A percentile compares a stretch with the other conserved stretches of the same genome.
Conservation (phyloP, 1,284 basidiomycete species). For the Boletus sp. region DNA sequence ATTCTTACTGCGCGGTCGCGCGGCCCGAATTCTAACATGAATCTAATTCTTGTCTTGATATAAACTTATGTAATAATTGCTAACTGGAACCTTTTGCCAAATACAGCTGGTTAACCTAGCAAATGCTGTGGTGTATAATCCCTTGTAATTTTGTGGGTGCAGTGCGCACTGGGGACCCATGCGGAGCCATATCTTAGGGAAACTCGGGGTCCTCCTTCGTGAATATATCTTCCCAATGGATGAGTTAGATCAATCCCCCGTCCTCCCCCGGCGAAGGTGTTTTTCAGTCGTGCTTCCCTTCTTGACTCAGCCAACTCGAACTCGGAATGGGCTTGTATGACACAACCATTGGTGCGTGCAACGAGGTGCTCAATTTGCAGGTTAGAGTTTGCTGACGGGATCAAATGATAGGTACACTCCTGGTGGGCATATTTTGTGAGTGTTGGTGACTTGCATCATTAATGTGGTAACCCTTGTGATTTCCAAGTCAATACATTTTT, state of each 20-base stretch:
- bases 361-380: too few species aligned
- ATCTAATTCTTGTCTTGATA: not conserved
- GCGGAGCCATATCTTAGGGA: not conserved
- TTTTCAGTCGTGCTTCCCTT: not conserved
- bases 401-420: slow-evolving; percentile 34
- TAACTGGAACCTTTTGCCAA: not conserved
- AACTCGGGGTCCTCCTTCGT: not conserved
- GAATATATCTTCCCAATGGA: not conserved
- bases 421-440: slow-evolving; percentile 42
- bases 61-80: not conserved
- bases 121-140: too few species aligned
- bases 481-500: slow-evolving; percentile 49
- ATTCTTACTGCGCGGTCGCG: too few species aligned
- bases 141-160: too few species aligned
- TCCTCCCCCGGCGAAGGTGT: not conserved
- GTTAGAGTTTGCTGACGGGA: not conserved
- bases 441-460: not conserved
- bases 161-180: not conserved
- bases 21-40: too few species aligned
- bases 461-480: not conserved
- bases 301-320: not conserved
- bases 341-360: slow-evolving; percentile 12
- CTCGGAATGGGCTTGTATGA: slow-evolving; percentile 14
- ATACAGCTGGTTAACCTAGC: not conserved
- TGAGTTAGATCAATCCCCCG: not conserved